A percentile compares a stretch with the other conserved stretches of the same genome.
Evolutionary conservation across 495 filamentous ascomycete genomes (phyloP).

Genomic region (Cenococcum geophilum): DNA sequence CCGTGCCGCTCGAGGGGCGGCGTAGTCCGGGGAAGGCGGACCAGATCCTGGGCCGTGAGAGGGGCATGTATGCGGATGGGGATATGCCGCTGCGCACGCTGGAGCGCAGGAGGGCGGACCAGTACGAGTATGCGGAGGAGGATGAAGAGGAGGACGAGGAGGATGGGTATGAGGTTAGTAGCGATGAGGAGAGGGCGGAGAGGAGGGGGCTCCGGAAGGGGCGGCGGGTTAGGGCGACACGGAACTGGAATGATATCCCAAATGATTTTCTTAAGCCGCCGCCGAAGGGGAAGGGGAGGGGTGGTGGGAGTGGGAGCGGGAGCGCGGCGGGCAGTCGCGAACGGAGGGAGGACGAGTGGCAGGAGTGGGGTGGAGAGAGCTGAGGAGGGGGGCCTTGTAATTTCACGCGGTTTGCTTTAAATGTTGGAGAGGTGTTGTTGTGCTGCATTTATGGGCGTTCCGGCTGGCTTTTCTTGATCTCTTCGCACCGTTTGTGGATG

Average conservation of each 20-base stretch:
- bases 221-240: conserved; percentile 13
- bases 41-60: conserved; percentile 29
- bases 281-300: conserved; percentile 20
- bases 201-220: conserved; percentile 18
- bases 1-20: conserved; percentile 14
- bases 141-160: conserved; percentile 32
- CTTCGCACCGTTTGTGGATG: too few relatives aligned
- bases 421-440: too few relatives aligned
- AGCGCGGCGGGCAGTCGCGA: conserved; percentile 6
- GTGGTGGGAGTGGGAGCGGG: background rate
- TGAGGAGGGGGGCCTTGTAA: background rate
- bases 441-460: too few relatives aligned
- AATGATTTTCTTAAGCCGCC: conserved; percentile 32
- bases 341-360: conserved; percentile 17
- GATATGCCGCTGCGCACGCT: conserved; percentile 27
- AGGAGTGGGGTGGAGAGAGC: conserved; percentile 24
- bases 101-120: conserved; percentile 30
- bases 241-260: conserved; percentile 39
- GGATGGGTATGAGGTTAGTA: conserved; percentile 30
- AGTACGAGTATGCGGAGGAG: conserved; percentile 30
- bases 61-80: conserved; percentile 32
- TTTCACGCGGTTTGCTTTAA: too few relatives aligned
- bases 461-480: too few relatives aligned
- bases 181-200: conserved; percentile 29
- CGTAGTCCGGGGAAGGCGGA: conserved; percentile 31